Evolutionary conservation across 257 asterid species (phyloP).

Genomic region (Scutellaria barbata): DNA sequence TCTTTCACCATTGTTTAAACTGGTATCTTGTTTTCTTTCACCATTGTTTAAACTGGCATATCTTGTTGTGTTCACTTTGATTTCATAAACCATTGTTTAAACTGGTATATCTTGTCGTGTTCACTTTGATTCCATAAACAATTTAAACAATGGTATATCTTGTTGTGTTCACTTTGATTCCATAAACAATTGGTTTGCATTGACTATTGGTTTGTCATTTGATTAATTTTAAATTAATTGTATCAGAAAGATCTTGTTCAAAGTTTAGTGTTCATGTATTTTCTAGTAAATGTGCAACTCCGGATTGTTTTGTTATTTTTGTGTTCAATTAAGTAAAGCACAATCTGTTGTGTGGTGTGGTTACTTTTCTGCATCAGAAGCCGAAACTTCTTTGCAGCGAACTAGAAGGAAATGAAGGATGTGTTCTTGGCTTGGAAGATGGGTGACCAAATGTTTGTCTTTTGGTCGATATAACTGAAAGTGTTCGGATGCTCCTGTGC

Average conservation of each 20-base stretch:
- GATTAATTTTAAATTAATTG: not conserved
- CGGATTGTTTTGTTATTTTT: conserved; percentile 24
- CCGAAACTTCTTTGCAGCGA: conserved; percentile 42
- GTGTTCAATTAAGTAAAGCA: not conserved
- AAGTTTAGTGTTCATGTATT: conserved; percentile 5
- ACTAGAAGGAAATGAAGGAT: conserved; percentile 74
- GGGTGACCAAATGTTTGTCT: conserved; percentile 62
- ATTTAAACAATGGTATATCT: too few relatives aligned
- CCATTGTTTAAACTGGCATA: too few relatives aligned
- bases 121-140: not conserved
- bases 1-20: not conserved
- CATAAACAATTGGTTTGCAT: not conserved
- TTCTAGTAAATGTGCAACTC: not conserved
- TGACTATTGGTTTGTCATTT: not conserved
- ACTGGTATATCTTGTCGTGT: not conserved
- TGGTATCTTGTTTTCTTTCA: not conserved
- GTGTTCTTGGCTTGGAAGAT: conserved; percentile 70
- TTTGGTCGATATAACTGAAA: conserved; percentile 79
- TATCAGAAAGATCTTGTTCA: conserved; percentile 1
- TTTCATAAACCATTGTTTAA: not conserved
- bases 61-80: not conserved
- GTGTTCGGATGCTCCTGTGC: too few relatives aligned
- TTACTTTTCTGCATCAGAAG: conserved; percentile 38
- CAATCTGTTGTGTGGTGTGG: conserved; percentile 36
- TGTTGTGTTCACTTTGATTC: not conserved